phyloP scores from a whole-genome alignment of 2,329 filamentous ascomycete genomes.

The Daldinia eschscholtzii region DNA sequence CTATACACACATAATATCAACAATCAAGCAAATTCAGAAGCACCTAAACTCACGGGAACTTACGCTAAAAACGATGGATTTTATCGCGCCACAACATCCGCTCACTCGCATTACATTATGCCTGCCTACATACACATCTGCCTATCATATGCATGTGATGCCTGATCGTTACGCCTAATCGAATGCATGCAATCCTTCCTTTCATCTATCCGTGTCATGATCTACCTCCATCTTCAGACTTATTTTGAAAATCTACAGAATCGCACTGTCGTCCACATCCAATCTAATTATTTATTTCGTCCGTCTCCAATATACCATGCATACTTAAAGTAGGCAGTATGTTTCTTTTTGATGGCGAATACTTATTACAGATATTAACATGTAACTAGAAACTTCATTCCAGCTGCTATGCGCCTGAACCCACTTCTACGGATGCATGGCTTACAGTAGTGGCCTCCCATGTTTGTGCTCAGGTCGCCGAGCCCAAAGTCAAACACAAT shows the following conservation, averaged over 20 bases:
- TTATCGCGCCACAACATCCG: slow-evolving; percentile 21
- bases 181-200: slow-evolving; percentile 20
- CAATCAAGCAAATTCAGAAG: not conserved
- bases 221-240: not conserved
- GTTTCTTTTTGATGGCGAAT: slow-evolving; percentile 4
- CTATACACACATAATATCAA: not conserved
- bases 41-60: not conserved
- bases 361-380: not conserved
- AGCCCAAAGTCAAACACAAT: slow-evolving; percentile 13
- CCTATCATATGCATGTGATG: slow-evolving; percentile 16
- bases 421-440: not conserved
- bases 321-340: not conserved
- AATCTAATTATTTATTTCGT: not conserved
- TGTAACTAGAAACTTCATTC: not conserved
- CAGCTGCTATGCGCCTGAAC: not conserved
- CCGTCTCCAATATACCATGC: not conserved
- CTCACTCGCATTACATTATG: slow-evolving; percentile 6
- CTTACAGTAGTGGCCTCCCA: slow-evolving; percentile 1
- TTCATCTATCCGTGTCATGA: slow-evolving; percentile 17
- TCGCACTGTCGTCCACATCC: not conserved
- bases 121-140: not conserved
- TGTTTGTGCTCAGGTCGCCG: slow-evolving; percentile 5
- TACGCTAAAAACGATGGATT: not conserved
- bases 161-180: slow-evolving; percentile 1
- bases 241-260: not conserved